Percentiles rank a stretch among this genome's conserved stretches.
phyloP scores from a whole-genome alignment of 192 early-diverging fungal genomes.

The Hyaloraphidium curvatum region DNA sequence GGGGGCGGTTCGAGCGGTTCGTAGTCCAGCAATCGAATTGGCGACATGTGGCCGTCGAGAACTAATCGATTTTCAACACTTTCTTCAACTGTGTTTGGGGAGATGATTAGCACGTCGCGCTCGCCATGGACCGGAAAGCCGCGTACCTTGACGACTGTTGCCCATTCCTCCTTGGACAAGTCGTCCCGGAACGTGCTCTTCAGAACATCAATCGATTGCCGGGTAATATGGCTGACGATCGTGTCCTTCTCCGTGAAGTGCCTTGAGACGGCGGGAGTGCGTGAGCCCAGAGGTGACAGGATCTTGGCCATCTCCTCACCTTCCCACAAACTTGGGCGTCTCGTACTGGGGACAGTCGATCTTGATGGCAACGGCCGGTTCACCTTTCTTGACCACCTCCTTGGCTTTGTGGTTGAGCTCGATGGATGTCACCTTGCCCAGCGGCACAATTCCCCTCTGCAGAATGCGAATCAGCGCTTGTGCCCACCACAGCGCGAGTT shows the following conservation, averaged over 20 bases:
- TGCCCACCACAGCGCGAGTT: not conserved
- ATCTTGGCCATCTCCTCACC: slow-evolving; percentile 14
- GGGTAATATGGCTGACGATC: slow-evolving; percentile 43
- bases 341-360: slow-evolving; percentile 72
- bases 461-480: not conserved
- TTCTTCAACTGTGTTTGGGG: too few relatives aligned
- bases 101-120: too few relatives aligned
- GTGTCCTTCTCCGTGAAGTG: slow-evolving; percentile 72
- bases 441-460: slow-evolving; percentile 33
- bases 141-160: slow-evolving; percentile 39
- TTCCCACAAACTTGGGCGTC: slow-evolving; percentile 72
- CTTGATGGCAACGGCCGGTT: slow-evolving; percentile 70
- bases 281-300: not conserved
- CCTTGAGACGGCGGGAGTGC: not conserved
- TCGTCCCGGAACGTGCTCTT: slow-evolving; percentile 89
- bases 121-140: too few relatives aligned
- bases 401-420: slow-evolving; percentile 77
- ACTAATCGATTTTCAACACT: too few relatives aligned
- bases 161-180: slow-evolving; percentile 76
- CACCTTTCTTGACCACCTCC: slow-evolving; percentile 63
- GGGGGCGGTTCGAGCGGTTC: too few relatives aligned
- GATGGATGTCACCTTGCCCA: slow-evolving; percentile 83
- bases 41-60: too few relatives aligned
- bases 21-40: too few relatives aligned
- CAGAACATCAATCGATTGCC: slow-evolving; percentile 80